Evolutionary conservation across 1,284 basidiomycete genomes (phyloP), one percentile per base, ranked within the genome.

Genomic region (Neolentinus lepideus): DNA sequence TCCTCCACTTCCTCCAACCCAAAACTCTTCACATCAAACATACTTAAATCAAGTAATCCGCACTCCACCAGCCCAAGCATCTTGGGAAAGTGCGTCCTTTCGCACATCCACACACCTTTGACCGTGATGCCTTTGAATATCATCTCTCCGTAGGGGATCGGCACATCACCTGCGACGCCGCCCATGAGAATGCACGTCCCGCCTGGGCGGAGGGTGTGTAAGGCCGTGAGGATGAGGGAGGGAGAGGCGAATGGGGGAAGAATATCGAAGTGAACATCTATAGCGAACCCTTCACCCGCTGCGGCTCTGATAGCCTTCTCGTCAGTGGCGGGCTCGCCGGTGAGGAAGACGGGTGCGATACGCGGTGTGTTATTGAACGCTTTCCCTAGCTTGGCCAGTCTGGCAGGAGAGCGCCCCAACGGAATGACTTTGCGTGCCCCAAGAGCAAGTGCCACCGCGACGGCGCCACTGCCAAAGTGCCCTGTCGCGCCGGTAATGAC

Each of bases 401-500:
- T 29, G 8, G 12, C 26, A 8, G 4, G 14, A 6, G 21, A 25
- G 10, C 51, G 27, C 6, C 51, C 51, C 4, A 4, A 31, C 16
- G 51, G 29, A 26, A 52, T 52, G 21, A 52, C 51, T n/a, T 29
- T 25, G 14, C 51, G 27, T 12, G 51, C 51, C 6, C 51, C 51
- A 10, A 52, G 21, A 16, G 51, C 51, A 4, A 52, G 22, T 6
- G 51, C 51, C 10, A 35, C 51, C 12, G 29, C 29, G 6, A 52
- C 51, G n/a, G 51, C 51, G 4, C 19, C 51, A 24, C 51, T 36
- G 51, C 51, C 51, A 29, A 52, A 52, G 27, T 33, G 51, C 19
- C 51, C 51, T 14, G 51, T 52, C 33, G 51, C 51, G 8, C 29
- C 29, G 3, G 51, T 36, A 26, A 52, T 36, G 29, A 22, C 51